Percentiles rank a stretch among this genome's conserved stretches.
phyloP scores from a whole-genome alignment of 495 filamentous ascomycete species.

The Astrothelium subdiscretum region DNA sequence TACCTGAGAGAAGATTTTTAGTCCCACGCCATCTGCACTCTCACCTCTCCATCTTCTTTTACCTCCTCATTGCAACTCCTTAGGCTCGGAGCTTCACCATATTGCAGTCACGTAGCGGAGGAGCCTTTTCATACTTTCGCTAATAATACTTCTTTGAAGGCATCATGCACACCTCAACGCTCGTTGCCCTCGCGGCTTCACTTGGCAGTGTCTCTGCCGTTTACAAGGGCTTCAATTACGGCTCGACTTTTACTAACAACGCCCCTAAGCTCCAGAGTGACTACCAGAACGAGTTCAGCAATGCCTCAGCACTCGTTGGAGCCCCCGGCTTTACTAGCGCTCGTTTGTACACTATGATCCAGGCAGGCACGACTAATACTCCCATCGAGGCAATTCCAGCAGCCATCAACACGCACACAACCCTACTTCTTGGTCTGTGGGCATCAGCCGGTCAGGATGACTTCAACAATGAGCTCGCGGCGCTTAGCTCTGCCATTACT shows the following conservation, averaged over 20 bases:
- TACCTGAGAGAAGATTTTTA: too few species aligned
- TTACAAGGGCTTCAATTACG: conserved; percentile 76
- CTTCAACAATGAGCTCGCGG: conserved; percentile 57
- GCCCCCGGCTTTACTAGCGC: conserved; percentile 67
- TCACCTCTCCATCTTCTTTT: neutral
- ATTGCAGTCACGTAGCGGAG: neutral
- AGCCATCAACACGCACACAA: conserved; percentile 60
- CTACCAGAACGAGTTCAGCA: conserved; percentile 58
- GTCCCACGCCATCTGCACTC: too few species aligned
- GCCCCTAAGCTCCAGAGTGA: conserved; percentile 48
- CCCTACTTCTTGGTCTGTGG: conserved; percentile 70
- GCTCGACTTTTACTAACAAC: conserved; percentile 49
- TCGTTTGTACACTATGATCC: conserved; percentile 52
- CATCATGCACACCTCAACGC: conserved; percentile 13
- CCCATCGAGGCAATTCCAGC: conserved; percentile 62
- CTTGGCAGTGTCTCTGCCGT: conserved; percentile 21
- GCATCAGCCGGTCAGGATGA: conserved; percentile 51
- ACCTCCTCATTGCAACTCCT: neutral
- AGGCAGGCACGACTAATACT: conserved; percentile 45
- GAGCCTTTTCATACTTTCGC: neutral
- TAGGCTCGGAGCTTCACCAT: neutral
- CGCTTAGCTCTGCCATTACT: conserved; percentile 50
- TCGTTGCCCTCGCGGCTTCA: conserved; percentile 17
- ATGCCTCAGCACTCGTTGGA: conserved; percentile 55
- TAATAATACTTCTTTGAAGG: neutral